Evolutionary conservation across 192 early-diverging fungal genomes (phyloP).

Genomic region (Gigaspora rosea): DNA sequence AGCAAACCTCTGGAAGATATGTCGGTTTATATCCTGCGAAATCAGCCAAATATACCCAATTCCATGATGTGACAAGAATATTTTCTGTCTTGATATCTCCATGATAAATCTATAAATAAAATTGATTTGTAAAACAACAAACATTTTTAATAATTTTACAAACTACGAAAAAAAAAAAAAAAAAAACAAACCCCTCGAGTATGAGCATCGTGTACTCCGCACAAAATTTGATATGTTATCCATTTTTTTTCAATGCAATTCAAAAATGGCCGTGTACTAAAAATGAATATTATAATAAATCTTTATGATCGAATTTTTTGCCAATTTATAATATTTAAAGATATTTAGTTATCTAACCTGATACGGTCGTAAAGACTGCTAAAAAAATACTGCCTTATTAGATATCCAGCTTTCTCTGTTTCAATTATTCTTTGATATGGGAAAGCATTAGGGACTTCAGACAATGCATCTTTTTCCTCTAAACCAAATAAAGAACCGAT

Average conservation of each 20-base stretch:
- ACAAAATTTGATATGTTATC: conserved; percentile 89
- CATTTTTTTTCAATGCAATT: conserved; percentile 87
- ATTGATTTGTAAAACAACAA: background rate
- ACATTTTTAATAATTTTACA: background rate
- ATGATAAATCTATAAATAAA: conserved; percentile 68
- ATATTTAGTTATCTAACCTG: conserved; percentile 49
- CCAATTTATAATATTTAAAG: background rate
- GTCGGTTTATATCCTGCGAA: conserved; percentile 91
- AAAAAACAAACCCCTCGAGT: conserved; percentile 33
- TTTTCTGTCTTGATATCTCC: conserved; percentile 98
- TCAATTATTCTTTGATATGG: conserved; percentile 79
- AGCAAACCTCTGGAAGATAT: conserved; percentile 78
- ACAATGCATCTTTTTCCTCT: conserved; percentile 68
- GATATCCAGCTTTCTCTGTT: conserved; percentile 87
- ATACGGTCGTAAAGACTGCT: conserved; percentile 96
- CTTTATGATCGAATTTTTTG: background rate
- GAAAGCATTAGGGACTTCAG: conserved; percentile 76
- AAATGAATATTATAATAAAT: background rate
- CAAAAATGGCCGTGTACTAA: conserved; percentile 91
- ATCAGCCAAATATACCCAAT: conserved; percentile 88
- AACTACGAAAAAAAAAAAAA: too few species aligned
- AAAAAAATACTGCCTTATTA: conserved; percentile 86
- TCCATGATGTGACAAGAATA: conserved; percentile 92
- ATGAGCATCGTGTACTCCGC: conserved; percentile 80
- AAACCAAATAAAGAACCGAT: background rate